These are phyloP conservation scores for Zasmidium citrigriseum DNA, from an alignment of 2,329 filamentous ascomycete species.

Conservation along the genomic window DNA sequence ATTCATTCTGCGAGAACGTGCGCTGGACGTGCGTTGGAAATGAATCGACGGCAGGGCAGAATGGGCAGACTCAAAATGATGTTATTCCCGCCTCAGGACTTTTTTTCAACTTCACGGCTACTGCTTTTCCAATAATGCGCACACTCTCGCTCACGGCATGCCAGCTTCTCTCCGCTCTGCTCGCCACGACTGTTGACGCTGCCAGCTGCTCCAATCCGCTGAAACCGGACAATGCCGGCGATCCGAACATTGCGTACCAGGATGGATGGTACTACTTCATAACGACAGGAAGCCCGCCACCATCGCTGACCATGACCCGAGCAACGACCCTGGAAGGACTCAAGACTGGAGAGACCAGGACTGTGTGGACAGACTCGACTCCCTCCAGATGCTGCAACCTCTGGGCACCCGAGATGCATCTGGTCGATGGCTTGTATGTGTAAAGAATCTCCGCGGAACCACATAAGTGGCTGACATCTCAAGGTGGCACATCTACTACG, in stretches of 20 bases:
- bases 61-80: too few species aligned
- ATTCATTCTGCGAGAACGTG: too few species aligned
- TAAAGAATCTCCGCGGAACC: background rate
- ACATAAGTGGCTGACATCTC: background rate
- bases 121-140: too few species aligned
- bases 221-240: background rate
- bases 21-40: too few species aligned
- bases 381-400: conserved; percentile 6
- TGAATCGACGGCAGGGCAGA: too few species aligned
- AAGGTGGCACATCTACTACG: conserved; percentile 10
- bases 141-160: too few species aligned
- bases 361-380: conserved; percentile 2
- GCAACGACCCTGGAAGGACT: conserved; percentile 6
- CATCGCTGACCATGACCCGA: conserved; percentile 1
- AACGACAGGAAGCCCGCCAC: background rate
- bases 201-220: conserved; percentile 6
- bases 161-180: too few species aligned
- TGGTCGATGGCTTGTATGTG: background rate
- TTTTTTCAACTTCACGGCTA: too few species aligned
- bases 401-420: conserved; percentile 9
- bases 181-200: too few species aligned
- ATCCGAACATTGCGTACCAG: conserved; percentile 8
- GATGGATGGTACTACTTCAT: conserved; percentile 10
- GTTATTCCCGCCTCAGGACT: too few species aligned
- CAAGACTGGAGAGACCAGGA: conserved; percentile 4